Evolutionary conservation across 2,329 filamentous ascomycete genomes (phyloP).

Genomic region (Fusarium humuli): DNA sequence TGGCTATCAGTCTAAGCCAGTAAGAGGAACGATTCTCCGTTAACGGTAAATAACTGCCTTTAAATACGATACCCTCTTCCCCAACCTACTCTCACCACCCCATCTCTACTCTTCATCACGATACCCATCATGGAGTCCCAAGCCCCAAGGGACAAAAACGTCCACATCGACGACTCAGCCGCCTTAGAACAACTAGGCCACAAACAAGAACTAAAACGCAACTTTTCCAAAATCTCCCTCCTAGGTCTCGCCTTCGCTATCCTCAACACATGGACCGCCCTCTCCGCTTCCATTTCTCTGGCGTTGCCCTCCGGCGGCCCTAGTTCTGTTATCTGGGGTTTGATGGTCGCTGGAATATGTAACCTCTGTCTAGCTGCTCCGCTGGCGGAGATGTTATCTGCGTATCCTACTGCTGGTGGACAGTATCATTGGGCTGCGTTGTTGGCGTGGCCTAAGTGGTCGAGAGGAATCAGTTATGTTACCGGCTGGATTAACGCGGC

Average conservation of each 20-base stretch:
- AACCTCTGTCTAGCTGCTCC: slow-evolving; percentile 77
- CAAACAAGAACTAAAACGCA: slow-evolving; percentile 62
- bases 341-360: slow-evolving; percentile 71
- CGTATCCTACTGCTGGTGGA: slow-evolving; percentile 69
- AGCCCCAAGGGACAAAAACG: slow-evolving; percentile 30
- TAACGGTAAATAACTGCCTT: slow-evolving; percentile 2
- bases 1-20: slow-evolving; percentile 27
- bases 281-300: slow-evolving; percentile 60
- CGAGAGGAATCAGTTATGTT: slow-evolving; percentile 73
- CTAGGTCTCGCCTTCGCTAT: slow-evolving; percentile 62
- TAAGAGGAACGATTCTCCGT: slow-evolving; percentile 31
- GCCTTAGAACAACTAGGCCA: slow-evolving; percentile 60
- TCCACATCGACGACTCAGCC: slow-evolving; percentile 50
- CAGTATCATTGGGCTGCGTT: slow-evolving; percentile 80
- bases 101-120: neutral
- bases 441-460: slow-evolving; percentile 69
- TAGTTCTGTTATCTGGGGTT: slow-evolving; percentile 78
- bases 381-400: slow-evolving; percentile 77
- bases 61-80: slow-evolving; percentile 15
- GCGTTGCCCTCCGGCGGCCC: slow-evolving; percentile 77
- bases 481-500: slow-evolving; percentile 80
- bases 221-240: slow-evolving; percentile 62
- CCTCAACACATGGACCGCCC: slow-evolving; percentile 63
- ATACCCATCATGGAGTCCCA: slow-evolving; percentile 37
- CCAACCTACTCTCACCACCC: neutral